Percentiles rank a stretch among this genome's conserved stretches.
phyloP scores from a whole-genome alignment of 73 alveolate species.

The Vitrella brassicaformis region DNA sequence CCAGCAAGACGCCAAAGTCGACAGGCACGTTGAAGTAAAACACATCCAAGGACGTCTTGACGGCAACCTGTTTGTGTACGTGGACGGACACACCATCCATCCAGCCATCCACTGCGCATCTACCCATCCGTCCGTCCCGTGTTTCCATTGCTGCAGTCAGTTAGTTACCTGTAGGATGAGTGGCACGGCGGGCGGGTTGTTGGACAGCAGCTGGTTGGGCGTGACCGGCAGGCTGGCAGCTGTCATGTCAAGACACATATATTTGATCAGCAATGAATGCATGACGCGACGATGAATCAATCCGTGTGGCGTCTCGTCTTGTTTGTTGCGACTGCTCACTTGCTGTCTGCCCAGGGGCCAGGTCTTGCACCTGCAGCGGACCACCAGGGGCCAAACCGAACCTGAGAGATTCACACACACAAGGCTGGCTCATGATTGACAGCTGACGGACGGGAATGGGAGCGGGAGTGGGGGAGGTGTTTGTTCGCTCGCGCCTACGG shows the following conservation, averaged over 20 bases:
- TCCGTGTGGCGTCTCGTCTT: too few relatives aligned
- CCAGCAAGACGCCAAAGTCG: conserved; percentile 2
- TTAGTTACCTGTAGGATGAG: conserved; percentile 10
- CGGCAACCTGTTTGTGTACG: conserved; percentile 13
- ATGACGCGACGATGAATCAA: too few relatives aligned
- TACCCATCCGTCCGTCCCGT: too few relatives aligned
- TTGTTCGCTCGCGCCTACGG: conserved; percentile 8
- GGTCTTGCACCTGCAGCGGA: neutral
- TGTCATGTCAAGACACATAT: too few relatives aligned
- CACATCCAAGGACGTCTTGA: conserved; percentile 22
- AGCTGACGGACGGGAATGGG: neutral
- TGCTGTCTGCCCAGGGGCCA: neutral
- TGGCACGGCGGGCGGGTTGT: conserved; percentile 25
- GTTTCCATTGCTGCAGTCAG: neutral
- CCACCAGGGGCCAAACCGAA: neutral
- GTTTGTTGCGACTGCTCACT: too few relatives aligned
- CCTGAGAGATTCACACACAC: neutral
- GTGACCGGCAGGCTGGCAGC: conserved; percentile 14
- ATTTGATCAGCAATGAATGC: too few relatives aligned
- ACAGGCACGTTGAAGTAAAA: conserved; percentile 29
- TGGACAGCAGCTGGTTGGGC: conserved; percentile 18
- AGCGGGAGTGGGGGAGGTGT: neutral
- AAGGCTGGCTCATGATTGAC: neutral
- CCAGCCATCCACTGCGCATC: neutral
- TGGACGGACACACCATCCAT: neutral